phyloP scores from a whole-genome alignment of 352 stramenopile genomes.

The Pythium scleroteichum region DNA sequence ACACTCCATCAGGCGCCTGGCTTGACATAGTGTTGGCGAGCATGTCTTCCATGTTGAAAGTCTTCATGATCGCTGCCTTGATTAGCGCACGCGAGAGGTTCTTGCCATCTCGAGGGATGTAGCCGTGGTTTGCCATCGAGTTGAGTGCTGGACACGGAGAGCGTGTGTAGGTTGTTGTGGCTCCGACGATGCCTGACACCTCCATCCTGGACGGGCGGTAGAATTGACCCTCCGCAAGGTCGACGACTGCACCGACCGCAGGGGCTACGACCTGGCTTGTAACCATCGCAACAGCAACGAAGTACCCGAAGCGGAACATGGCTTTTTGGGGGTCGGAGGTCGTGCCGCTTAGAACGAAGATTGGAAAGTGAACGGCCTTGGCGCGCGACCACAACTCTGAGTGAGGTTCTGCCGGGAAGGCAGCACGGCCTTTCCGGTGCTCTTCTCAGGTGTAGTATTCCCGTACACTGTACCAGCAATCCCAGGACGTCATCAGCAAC shows the following conservation, averaged over 20 bases:
- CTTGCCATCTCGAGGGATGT: slow-evolving; percentile 48
- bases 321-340: no score
- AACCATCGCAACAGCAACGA: no score
- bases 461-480: no score
- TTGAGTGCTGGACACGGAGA: slow-evolving; percentile 55
- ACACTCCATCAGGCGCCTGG: slow-evolving; percentile 24
- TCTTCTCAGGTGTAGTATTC: no score
- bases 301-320: no score
- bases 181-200: slow-evolving; percentile 30
- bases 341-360: no score
- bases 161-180: slow-evolving; percentile 27
- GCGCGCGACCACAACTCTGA: neutral
- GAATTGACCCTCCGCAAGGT: slow-evolving; percentile 27
- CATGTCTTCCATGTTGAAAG: slow-evolving; percentile 44
- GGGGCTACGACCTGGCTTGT: no score
- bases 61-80: slow-evolving; percentile 32
- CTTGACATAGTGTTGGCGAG: slow-evolving; percentile 37
- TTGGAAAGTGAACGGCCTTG: no score
- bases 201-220: slow-evolving; percentile 30
- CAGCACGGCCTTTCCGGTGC: no score
- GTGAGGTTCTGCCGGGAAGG: no score
- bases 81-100: slow-evolving; percentile 38
- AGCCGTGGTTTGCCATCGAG: slow-evolving; percentile 49
- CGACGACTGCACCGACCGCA: neutral
- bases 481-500: no score